phyloP scores from a whole-genome alignment of 2,329 filamentous ascomycete genomes.

The Colletotrichum siamense region DNA sequence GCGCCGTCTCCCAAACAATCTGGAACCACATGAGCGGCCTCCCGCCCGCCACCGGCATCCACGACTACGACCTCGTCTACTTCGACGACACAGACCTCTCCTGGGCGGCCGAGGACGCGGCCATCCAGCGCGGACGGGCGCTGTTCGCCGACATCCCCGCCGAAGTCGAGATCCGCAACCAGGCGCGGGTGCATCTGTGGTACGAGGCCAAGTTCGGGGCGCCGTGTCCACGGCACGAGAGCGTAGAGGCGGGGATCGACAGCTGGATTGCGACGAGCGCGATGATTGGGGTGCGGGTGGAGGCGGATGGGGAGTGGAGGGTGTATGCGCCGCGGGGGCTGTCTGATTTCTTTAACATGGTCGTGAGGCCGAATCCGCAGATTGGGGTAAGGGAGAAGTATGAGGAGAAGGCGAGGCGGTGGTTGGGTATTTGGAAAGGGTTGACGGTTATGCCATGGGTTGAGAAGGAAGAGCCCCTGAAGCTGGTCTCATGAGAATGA shows the following conservation, averaged over 20 bases:
- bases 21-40: conserved; percentile 37
- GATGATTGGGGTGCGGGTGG: conserved; percentile 34
- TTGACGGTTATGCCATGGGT: conserved; percentile 32
- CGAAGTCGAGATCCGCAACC: conserved; percentile 42
- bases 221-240: conserved; percentile 32
- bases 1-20: conserved; percentile 41
- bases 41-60: conserved; percentile 36
- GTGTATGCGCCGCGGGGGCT: conserved; percentile 40
- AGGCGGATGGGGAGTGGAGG: conserved; percentile 30
- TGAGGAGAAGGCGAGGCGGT: conserved; percentile 34
- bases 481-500: background rate
- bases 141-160: conserved; percentile 34
- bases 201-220: conserved; percentile 36
- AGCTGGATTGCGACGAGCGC: conserved; percentile 40
- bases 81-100: conserved; percentile 37
- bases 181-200: conserved; percentile 43
- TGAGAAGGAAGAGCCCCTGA: background rate
- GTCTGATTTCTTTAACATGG: conserved; percentile 38
- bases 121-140: conserved; percentile 32
- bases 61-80: conserved; percentile 43
- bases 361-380: conserved; percentile 35
- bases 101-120: conserved; percentile 39
- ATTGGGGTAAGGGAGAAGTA: conserved; percentile 32
- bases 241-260: conserved; percentile 36
- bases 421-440: conserved; percentile 33